Evolutionary conservation across 179 eudicot species (phyloP).

Genomic region (Actinidia polygama): DNA sequence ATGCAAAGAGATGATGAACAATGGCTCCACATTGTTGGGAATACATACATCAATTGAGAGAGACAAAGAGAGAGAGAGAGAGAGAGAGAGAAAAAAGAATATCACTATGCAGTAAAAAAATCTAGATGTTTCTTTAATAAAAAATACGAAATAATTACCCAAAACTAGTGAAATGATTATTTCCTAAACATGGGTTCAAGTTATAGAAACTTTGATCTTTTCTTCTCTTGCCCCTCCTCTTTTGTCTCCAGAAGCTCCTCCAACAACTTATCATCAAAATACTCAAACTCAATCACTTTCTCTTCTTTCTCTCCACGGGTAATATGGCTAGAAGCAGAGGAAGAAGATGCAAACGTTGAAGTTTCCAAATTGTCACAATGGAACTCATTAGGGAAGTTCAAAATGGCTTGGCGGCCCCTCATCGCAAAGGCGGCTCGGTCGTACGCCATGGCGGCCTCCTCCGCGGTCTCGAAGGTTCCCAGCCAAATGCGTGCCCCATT

Average conservation of each 20-base stretch:
- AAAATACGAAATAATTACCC: no score
- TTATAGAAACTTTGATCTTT: constrained; percentile 9
- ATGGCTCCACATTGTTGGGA: no score
- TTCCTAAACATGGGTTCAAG: neutral
- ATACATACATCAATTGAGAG: no score
- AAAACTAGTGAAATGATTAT: neutral
- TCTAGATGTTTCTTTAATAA: no score
- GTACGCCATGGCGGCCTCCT: constrained; percentile 59
- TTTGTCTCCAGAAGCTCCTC: constrained; percentile 62
- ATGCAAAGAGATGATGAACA: no score
- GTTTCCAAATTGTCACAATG: neutral
- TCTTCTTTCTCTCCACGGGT: neutral
- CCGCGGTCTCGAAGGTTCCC: constrained; percentile 56
- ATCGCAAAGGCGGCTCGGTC: constrained; percentile 47
- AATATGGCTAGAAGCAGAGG: neutral
- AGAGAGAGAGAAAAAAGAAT: no score
- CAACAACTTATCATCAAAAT: constrained; percentile 60
- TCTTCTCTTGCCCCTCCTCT: constrained; percentile 21
- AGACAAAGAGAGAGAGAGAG: no score
- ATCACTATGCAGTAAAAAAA: no score
- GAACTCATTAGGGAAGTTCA: constrained; percentile 58
- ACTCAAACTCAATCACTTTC: constrained; percentile 62
- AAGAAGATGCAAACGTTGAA: neutral
- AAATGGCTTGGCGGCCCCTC: constrained; percentile 53
- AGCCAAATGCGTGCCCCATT: constrained; percentile 56